Base-by-base conservation (phyloP, 1,139 yeast species). In the Suhomyces bokatorum region DNA sequence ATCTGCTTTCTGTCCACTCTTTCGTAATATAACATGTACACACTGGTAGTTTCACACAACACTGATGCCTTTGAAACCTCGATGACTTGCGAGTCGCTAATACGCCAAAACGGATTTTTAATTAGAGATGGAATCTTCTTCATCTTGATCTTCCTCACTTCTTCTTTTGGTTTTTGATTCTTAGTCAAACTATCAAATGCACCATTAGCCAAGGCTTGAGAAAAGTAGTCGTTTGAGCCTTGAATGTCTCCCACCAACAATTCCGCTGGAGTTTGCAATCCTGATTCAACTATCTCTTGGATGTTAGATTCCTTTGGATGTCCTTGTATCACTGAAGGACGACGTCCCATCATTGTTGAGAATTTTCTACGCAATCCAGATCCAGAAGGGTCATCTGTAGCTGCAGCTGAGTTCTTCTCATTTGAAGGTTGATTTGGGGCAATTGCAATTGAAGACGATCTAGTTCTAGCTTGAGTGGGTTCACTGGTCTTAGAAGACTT, bases 1-100 rank as follows among this genome's bases (percentile, higher is more conserved):
- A 60, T 51, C 40, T 55, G 58, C 33, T 49, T 52, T 29, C 62
- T 57, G 46, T 75, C 79, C 24, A 73, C 69, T 50, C 80, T 60
- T 57, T 91, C 96, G 59, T 87, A 91, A 57, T 87, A 85, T 47
- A 91, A 67, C 85, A 91, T 79, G 64, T 91, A 91, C 2, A 82
- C 97, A 16, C 87, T 87, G 13, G 82, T 71, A 32, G 80, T 80
- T 58, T 89, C 96, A 46, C 70, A 70, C 44, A 88, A 67, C 1
- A 89, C 88, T 15, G 83, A 79, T 1, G 70, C 66, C 12, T 71
- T 64, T n/a, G 80, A 72, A 24, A 78, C 83, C 59, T 89, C 97
- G 40, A 78, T 67, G 4, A 86, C 80, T 33, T 70, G 72, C 2
- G 88, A 75, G 63, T 91, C 98, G 51, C 95, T 87, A 26, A 90